Evolutionary conservation across 768 basidiomycete genomes (phyloP), one percentile per base, ranked within the genome.

Genomic region (Myochromella boudieri): DNA sequence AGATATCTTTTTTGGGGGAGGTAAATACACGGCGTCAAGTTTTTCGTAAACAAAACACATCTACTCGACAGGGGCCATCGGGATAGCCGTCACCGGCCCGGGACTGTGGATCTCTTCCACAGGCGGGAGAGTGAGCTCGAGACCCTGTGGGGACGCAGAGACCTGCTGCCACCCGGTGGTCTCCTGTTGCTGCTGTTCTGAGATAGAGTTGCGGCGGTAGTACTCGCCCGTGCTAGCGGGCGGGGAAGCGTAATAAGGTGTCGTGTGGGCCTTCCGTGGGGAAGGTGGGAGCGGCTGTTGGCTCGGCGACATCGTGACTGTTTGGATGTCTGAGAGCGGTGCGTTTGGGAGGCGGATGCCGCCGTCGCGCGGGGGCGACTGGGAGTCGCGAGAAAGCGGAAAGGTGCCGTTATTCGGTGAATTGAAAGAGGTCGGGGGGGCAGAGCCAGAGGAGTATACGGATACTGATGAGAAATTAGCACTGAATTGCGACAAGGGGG

Each of bases 341-440:
- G 85, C 78, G 52, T 83, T 85, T 12, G 87, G 87, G 6, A 89
- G 77, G 28, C 87, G 81, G 59, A 90, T 90, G 15, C 80, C 81
- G 24, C 74, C 75, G 48, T 83, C 82, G 21, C 44, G 61, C 6
- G 70, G 69, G 0, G 77, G 77, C 0, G 78, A 78, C 28, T 72
- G 71, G 1, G 78, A 74, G 31, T 72, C 76, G 53, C 81, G 73
- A 4, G 82, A 78, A 20, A 86, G 78, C 26, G 83, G 71, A 68
- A 78, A 88, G 1, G 84, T 68, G 18, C 76, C 62, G 7, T 76
- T 64, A 24, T 76, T 74, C 21, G 87, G 85, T 0, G 85, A 87
- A 60, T 81, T 81, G 74, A 75, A 87, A 3, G 80, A 81, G 0
- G 87, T 85, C 0, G 81, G 77, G 17, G 75, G 72, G 0, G 78